A percentile compares a stretch with the other conserved stretches of the same genome.
phyloP scores from a whole-genome alignment of 805 yeast species.

The Lachancea cidri region DNA sequence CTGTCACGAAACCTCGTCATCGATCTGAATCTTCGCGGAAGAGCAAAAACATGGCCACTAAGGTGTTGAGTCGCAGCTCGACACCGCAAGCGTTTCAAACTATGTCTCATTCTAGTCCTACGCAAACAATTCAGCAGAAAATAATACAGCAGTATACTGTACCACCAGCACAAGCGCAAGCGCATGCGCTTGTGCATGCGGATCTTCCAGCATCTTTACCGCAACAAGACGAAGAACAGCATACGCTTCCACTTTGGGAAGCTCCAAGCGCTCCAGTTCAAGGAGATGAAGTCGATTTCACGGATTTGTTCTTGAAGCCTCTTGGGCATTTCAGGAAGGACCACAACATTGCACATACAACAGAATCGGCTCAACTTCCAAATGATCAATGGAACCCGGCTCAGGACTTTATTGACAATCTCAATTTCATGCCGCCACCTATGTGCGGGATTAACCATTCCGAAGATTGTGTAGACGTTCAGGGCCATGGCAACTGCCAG shows the following conservation, averaged over 20 bases:
- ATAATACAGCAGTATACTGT: not conserved
- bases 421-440: slow-evolving; percentile 2
- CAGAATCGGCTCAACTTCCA: not conserved
- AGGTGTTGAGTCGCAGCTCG: slow-evolving; percentile 6
- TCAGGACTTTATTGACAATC: slow-evolving; percentile 4
- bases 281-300: slow-evolving; percentile 32
- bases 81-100: slow-evolving; percentile 1
- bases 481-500: slow-evolving; percentile 2
- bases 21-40: slow-evolving; percentile 5
- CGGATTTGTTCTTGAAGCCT: slow-evolving; percentile 29
- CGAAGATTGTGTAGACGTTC: not conserved
- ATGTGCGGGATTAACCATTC: slow-evolving; percentile 5
- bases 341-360: not conserved
- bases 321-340: slow-evolving; percentile 11
- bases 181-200: too few relatives aligned
- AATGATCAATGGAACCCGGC: not conserved
- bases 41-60: slow-evolving; percentile 3
- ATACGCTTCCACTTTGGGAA: not conserved
- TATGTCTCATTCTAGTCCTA: not conserved
- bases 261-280: not conserved
- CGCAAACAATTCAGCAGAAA: not conserved
- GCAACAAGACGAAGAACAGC: not conserved
- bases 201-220: too few relatives aligned
- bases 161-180: too few relatives aligned
- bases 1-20: slow-evolving; percentile 10